Evolutionary conservation across 2,329 filamentous ascomycete genomes (phyloP).

Genomic region (Calonectria montana): DNA sequence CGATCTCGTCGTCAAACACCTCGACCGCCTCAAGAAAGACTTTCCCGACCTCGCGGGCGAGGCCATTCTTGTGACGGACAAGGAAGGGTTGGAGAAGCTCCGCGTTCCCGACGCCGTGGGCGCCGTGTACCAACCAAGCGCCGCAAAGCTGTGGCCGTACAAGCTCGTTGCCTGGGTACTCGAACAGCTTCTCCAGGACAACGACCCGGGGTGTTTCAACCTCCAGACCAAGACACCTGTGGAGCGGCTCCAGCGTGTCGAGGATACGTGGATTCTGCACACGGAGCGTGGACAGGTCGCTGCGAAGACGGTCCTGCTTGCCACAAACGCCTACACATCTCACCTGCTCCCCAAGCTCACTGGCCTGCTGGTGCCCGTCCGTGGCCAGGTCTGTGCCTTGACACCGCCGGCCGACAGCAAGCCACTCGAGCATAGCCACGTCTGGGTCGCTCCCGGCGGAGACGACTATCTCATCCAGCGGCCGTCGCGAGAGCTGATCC

Average conservation of each 20-base stretch:
- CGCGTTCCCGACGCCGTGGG: conserved; percentile 69
- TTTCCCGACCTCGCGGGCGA: conserved; percentile 68
- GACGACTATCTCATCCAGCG: conserved; percentile 82
- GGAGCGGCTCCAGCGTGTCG: conserved; percentile 55
- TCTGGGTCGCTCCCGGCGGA: conserved; percentile 63
- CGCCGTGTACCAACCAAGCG: conserved; percentile 72
- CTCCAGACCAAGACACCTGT: conserved; percentile 81
- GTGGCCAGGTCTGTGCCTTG: conserved; percentile 79
- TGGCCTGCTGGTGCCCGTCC: conserved; percentile 79
- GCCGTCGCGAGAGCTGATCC: conserved; percentile 71
- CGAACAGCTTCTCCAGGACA: conserved; percentile 62
- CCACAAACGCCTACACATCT: conserved; percentile 88
- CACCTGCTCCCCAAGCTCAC: conserved; percentile 76
- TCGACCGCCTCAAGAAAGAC: conserved; percentile 60
- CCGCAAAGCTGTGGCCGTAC: conserved; percentile 83
- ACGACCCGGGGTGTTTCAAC: conserved; percentile 66
- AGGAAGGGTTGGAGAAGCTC: conserved; percentile 59
- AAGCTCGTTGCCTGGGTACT: conserved; percentile 82
- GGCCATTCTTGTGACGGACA: conserved; percentile 53
- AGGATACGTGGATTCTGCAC: conserved; percentile 67
- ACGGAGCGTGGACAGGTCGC: conserved; percentile 76
- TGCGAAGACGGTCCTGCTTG: conserved; percentile 75
- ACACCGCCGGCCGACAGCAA: conserved; percentile 60
- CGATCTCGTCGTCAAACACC: conserved; percentile 59
- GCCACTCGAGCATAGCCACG: conserved; percentile 69